Base-by-base conservation (phyloP, 2,329 filamentous ascomycete species). In the Apiospora aurea region DNA sequence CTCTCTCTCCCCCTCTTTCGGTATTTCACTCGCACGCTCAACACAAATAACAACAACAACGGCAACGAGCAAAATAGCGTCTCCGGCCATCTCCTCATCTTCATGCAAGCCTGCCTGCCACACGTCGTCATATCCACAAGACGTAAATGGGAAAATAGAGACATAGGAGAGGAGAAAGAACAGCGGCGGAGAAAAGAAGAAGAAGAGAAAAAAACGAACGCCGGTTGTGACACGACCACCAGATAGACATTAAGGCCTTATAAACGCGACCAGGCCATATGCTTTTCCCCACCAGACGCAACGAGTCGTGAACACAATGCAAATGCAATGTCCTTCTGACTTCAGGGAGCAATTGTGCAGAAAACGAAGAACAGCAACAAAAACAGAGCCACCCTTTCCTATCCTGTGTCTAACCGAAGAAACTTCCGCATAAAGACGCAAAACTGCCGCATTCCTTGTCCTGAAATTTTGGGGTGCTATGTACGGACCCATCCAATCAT, bases 111-210 rank as follows among this genome's bases (percentile, higher is more conserved):
- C n/a, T 49, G 44, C 44, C 44, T 49, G 34, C 57, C 26, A 44
- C 24, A 29, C 67, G 26, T 57, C 34, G 44, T 69, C 34, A 57
- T 57, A 57, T 57, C 47, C 47, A 43, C 68, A 44, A 44, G 46
- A 47, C n/a, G 68, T 69, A 57, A 69, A 69, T 41, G 67, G 34
- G 57, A 41, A 38, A 61, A 64, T n/a, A 38, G 18, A 64, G 57
- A 41, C 21, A 64, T 41, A 64, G 53, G 53, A 64, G 57, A 21
- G 34, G 16, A 64, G 21, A 41, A 69, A 11, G 18, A 69, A 24
- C 49, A 8, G 13, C 29, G n/a, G 24, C 1, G 2, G 4, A 14
- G 1, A 21, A 46, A 38, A 61, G 11, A 38, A 38, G 34, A 38
- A 64, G 38, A 16, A 8, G 6, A 64, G 38, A 16, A 8, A 14